Evolutionary conservation across 306 rosid genomes (phyloP).

Genomic region (Oxytropis ochrocephala): DNA sequence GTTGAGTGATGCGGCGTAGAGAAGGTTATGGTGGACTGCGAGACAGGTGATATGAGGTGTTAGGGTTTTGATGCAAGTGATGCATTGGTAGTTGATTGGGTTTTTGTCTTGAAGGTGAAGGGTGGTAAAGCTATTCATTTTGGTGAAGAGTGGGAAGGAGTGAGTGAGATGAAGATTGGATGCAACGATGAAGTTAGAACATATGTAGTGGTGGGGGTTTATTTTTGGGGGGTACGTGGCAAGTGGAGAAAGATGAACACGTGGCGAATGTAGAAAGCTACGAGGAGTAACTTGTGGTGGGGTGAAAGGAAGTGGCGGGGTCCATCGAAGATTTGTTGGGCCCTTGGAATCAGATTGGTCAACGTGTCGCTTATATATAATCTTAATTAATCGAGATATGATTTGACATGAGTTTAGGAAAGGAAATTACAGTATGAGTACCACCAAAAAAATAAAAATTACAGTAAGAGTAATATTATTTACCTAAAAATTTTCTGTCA

Average conservation of each 20-base stretch:
- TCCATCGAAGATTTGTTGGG: constrained; percentile 15
- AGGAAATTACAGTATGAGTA: no score
- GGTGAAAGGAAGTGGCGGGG: constrained; percentile 33
- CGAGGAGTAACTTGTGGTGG: constrained; percentile 7
- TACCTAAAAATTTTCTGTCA: no score
- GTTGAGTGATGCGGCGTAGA: constrained; percentile 53
- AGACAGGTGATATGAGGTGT: constrained; percentile 44
- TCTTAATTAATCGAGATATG: neutral
- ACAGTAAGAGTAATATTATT: no score
- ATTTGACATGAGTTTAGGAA: no score
- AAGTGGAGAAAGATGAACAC: neutral
- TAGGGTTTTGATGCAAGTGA: constrained; percentile 29
- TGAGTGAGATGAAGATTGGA: neutral
- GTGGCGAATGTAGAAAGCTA: constrained; percentile 11
- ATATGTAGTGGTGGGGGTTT: constrained; percentile 23
- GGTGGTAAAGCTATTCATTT: constrained; percentile 8
- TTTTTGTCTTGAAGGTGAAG: neutral
- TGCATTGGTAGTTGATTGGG: neutral
- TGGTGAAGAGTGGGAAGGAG: neutral
- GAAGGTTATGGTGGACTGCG: constrained; percentile 45
- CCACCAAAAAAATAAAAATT: no score
- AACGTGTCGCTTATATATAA: neutral
- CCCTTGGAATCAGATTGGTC: constrained; percentile 14
- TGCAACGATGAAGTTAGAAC: constrained; percentile 15
- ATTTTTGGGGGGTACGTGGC: constrained; percentile 4